phyloP scores from a whole-genome alignment of 2,329 filamentous ascomycete species.

The Emericellopsis cladophorae region DNA sequence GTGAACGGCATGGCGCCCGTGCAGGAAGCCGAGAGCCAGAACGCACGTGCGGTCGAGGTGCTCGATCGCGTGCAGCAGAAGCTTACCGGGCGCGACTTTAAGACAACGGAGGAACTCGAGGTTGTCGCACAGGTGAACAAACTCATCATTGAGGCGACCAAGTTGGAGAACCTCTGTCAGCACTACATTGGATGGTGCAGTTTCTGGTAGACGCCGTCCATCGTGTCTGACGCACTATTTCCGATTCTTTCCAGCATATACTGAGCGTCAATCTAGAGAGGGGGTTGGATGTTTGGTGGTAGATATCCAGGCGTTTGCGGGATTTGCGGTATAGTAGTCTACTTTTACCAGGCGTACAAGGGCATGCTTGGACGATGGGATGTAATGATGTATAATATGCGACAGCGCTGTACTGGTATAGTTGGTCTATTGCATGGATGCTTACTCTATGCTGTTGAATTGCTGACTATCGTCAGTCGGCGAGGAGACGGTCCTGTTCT shows the following conservation, averaged over 20 bases:
- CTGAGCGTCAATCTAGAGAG: not conserved
- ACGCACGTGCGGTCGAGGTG: slow-evolving; percentile 84
- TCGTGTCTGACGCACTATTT: not conserved
- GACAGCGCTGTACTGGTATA: no score
- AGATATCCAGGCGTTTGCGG: no score
- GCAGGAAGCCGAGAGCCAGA: slow-evolving; percentile 66
- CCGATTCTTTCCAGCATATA: not conserved
- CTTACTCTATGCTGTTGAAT: no score
- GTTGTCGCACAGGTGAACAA: slow-evolving; percentile 87
- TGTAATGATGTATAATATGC: no score
- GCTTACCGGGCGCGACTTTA: slow-evolving; percentile 87
- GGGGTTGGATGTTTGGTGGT: no score
- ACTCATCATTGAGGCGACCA: slow-evolving; percentile 88
- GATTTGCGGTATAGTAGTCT: no score
- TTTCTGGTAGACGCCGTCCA: slow-evolving; percentile 58
- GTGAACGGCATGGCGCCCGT: slow-evolving; percentile 4
- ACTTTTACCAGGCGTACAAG: no score
- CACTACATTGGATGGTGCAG: slow-evolving; percentile 99
- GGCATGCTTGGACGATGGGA: no score
- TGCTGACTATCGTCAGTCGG: no score
- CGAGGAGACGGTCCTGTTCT: not conserved
- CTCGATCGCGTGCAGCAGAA: slow-evolving; percentile 90
- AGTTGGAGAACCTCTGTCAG: slow-evolving; percentile 93
- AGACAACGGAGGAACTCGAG: slow-evolving; percentile 69
- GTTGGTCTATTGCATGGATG: no score